Base-by-base conservation (phyloP, 2,329 filamentous ascomycete species). In the Ceratocystis destructans region DNA sequence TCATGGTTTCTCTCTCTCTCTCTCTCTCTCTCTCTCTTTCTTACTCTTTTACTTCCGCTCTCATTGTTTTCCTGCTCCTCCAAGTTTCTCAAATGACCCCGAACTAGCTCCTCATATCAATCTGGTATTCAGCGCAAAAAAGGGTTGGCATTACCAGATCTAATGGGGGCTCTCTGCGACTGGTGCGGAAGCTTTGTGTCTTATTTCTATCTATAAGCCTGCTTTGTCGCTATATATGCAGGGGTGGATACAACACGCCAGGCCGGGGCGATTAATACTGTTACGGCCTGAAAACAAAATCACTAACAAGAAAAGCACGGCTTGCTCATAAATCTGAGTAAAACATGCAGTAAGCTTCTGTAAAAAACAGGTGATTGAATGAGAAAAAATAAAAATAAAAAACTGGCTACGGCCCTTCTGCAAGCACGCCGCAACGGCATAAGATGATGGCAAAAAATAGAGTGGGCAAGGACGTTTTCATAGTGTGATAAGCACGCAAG, bases 151-250 rank as follows among this genome's bases (percentile, higher is more conserved):
- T 59, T 59, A 20, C 53, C 53, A 59, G 53, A 59, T 59, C 8
- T 31, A 31, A 59, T 31, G 2, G 28, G 53, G 25, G 22, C 53
- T 17, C 53, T 31, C 53, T 59, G 53, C 25, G 22, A 59, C 53
- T 59, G 28, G 53, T 59, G 53, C 53, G 53, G 53, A 33, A 59
- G 53, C 53, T 59, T 59, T 37, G 53, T 57, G 53, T 28, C 25
- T 57, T 57, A 57, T 57, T 57, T 17, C 22, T 28, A 31, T 33
- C 53, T 59, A 59, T 33, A 59, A 59, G 28, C 15, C 15, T 3
- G 33, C 33, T 33, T n/a, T 25, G 33, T n/a, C 12, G 25, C 28
- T 37, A 25, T 33, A 17, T n/a, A 59, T 17, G 28, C 15, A 25
- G 33, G 15, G 28, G 28, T 59, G 53, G 10, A 20, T 37, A 59